Evolutionary conservation across 768 basidiomycete genomes (phyloP).

Genomic region (Boletus tomentosulus): DNA sequence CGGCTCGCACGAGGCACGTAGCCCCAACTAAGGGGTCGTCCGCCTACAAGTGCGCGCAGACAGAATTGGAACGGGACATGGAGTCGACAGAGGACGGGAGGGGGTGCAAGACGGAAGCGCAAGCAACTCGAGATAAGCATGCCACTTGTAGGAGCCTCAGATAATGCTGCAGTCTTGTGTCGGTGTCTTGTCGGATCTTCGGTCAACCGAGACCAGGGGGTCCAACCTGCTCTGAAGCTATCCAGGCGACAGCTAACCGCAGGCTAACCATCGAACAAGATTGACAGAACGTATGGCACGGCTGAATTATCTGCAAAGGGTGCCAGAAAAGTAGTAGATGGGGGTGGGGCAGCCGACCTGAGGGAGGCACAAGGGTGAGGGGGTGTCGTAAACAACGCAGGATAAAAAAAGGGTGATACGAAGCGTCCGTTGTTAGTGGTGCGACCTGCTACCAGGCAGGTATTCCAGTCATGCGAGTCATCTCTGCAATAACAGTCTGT

Average conservation of each 20-base stretch:
- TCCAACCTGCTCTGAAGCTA: too few species aligned
- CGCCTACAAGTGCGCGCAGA: conserved; percentile 60
- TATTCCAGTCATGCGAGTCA: conserved; percentile 40
- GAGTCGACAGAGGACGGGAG: conserved; percentile 37
- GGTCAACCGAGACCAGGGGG: too few species aligned
- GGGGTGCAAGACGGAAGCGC: conserved; percentile 39
- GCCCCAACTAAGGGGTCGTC: conserved; percentile 78
- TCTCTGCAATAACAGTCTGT: conserved; percentile 36
- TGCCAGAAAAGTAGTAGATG: conserved; percentile 8
- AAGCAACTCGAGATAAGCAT: too few species aligned
- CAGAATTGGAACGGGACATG: conserved; percentile 47
- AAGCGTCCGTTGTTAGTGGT: conserved; percentile 25
- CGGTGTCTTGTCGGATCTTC: conserved; percentile 3
- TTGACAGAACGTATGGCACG: conserved; percentile 44
- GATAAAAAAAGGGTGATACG: conserved; percentile 38
- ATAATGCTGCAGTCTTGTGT: conserved; percentile 65
- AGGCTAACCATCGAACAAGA: conserved; percentile 1
- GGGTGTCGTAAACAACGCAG: conserved; percentile 40
- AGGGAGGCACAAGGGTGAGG: conserved; percentile 17
- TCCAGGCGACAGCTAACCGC: too few species aligned
- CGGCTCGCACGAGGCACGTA: conserved; percentile 36
- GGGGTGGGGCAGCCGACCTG: conserved; percentile 16
- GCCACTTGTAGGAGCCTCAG: conserved; percentile 41
- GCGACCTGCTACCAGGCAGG: conserved; percentile 60
- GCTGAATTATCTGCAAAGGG: conserved; percentile 40